Percentiles rank a stretch among this genome's conserved stretches.
Conservation (phyloP, 2,329 filamentous ascomycete species). For the Colletotrichum camelliae region DNA sequence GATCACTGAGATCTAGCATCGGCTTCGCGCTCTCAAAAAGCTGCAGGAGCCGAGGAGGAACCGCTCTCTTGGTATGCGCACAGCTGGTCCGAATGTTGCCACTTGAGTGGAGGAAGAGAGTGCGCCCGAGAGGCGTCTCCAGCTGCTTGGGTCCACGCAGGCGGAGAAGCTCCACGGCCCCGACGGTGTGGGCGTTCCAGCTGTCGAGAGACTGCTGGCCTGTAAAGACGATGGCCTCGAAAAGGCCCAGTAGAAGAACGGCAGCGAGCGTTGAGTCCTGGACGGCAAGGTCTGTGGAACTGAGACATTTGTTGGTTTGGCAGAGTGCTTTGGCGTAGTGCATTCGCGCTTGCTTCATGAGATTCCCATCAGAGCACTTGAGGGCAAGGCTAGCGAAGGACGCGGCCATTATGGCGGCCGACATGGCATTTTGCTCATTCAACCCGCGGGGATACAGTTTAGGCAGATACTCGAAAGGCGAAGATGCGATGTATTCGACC, state of each 20-base stretch:
- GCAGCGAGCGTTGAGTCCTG: constrained; percentile 29
- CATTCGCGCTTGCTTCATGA: constrained; percentile 24
- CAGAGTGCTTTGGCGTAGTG: constrained; percentile 25
- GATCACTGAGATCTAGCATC: constrained; percentile 21
- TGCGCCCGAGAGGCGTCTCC: constrained; percentile 22
- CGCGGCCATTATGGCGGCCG: constrained; percentile 26
- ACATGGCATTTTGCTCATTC: constrained; percentile 22
- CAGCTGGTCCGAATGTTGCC: constrained; percentile 31
- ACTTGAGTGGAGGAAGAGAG: constrained; percentile 28
- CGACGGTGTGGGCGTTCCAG: constrained; percentile 30
- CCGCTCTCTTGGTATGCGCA: constrained; percentile 25
- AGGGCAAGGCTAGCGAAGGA: constrained; percentile 28
- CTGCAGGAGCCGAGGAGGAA: constrained; percentile 25
- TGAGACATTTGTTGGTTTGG: constrained; percentile 18
- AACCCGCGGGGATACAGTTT: constrained; percentile 16
- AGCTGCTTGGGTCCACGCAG: constrained; percentile 28
- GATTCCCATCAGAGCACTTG: constrained; percentile 4
- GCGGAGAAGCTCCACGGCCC: constrained; percentile 29
- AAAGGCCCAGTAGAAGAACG: constrained; percentile 31
- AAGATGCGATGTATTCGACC: constrained; percentile 28
- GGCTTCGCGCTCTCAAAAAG: constrained; percentile 16
- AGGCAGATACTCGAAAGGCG: constrained; percentile 30
- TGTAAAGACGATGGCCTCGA: constrained; percentile 30
- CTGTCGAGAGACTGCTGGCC: constrained; percentile 27
- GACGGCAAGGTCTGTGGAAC: constrained; percentile 22